A percentile compares a stretch with the other conserved stretches of the same genome.
Evolutionary conservation across 2,329 filamentous ascomycete genomes (phyloP).

Genomic region (Neonectria neomacrospora): DNA sequence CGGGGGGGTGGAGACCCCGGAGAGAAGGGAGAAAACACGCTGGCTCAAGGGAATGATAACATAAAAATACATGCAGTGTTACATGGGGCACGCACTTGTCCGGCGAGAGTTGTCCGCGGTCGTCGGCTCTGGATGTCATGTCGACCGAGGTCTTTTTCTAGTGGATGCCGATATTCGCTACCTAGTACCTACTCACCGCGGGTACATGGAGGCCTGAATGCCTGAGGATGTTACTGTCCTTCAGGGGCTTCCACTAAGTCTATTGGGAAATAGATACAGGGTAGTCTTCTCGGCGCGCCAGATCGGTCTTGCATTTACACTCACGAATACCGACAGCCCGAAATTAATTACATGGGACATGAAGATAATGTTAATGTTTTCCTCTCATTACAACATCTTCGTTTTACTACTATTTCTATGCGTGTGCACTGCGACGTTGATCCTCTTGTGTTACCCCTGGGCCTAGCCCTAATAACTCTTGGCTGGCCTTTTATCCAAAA

Average conservation of each 20-base stretch:
- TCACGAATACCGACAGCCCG: background rate
- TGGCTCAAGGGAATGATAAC: constrained; percentile 9
- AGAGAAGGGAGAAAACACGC: constrained; percentile 35
- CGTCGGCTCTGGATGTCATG: constrained; percentile 37
- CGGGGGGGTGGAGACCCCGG: constrained; percentile 40
- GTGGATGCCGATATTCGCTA: constrained; percentile 8
- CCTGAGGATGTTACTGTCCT: constrained; percentile 2
- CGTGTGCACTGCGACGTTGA: background rate
- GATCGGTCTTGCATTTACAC: background rate
- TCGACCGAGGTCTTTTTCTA: constrained; percentile 39
- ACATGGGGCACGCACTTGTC: constrained; percentile 14
- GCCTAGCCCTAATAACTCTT: background rate
- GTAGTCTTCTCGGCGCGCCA: background rate
- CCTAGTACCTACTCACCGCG: constrained; percentile 8
- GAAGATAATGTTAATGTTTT: background rate
- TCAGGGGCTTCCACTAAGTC: constrained; percentile 31
- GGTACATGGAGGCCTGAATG: constrained; percentile 26
- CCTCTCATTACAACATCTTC: too few species aligned
- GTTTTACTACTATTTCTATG: too few species aligned
- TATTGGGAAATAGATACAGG: constrained; percentile 23
- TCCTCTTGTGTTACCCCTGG: background rate
- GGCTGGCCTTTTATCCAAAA: background rate
- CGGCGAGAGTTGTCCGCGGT: constrained; percentile 35
- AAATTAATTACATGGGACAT: background rate
- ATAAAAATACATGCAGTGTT: constrained; percentile 28